Evolutionary conservation across 2,329 filamentous ascomycete genomes (phyloP).

Genomic region (Penicillium decumbens): DNA sequence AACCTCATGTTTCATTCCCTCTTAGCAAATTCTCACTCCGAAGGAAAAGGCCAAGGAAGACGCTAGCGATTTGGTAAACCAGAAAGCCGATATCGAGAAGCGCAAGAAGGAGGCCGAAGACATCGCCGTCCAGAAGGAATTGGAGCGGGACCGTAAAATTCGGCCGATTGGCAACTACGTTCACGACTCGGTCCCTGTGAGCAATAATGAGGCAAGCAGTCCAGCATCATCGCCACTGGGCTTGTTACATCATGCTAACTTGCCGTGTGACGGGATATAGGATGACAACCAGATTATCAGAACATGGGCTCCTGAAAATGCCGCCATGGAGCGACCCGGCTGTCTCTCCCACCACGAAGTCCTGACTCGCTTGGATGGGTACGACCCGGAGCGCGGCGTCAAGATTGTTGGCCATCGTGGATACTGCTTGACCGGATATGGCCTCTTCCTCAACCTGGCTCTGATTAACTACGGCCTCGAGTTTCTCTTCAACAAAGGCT

Average conservation of each 20-base stretch:
- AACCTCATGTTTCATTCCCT: not conserved
- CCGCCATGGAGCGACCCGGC: slow-evolving; percentile 68
- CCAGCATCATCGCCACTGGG: not conserved
- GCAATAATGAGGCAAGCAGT: slow-evolving; percentile 65
- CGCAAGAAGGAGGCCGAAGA: slow-evolving; percentile 77
- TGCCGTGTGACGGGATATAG: slow-evolving; percentile 29
- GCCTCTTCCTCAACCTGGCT: slow-evolving; percentile 85
- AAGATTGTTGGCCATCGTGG: slow-evolving; percentile 93
- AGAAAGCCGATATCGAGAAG: slow-evolving; percentile 73
- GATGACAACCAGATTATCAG: slow-evolving; percentile 76
- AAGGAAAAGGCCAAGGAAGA: slow-evolving; percentile 71
- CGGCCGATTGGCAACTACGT: slow-evolving; percentile 87
- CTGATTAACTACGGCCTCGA: slow-evolving; percentile 92
- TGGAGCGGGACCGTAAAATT: slow-evolving; percentile 68
- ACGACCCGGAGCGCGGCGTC: slow-evolving; percentile 85
- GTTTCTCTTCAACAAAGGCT: slow-evolving; percentile 76
- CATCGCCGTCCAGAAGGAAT: slow-evolving; percentile 69
- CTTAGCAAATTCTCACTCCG: not conserved
- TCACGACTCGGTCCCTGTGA: slow-evolving; percentile 78
- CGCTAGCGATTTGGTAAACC: slow-evolving; percentile 69
- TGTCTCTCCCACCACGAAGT: slow-evolving; percentile 93
- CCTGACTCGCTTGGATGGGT: slow-evolving; percentile 78
- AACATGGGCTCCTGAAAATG: slow-evolving; percentile 75
- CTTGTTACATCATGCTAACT: not conserved
- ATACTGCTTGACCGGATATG: slow-evolving; percentile 87